These are phyloP conservation scores for Myxozyma kluyveri DNA, from an alignment of 805 yeast genomes.

Conservation along the genomic window DNA sequence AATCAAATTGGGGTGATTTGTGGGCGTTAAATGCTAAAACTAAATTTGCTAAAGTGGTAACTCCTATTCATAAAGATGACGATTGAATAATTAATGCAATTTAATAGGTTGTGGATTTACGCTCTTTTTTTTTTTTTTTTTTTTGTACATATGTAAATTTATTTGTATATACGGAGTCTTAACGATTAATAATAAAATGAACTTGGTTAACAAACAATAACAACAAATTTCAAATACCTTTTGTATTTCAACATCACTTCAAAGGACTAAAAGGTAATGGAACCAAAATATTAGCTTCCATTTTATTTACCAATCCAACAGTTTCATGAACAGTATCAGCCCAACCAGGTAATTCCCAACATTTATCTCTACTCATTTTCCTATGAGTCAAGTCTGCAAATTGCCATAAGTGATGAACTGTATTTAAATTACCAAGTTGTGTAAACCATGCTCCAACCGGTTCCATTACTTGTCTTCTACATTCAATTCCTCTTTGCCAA, in stretches of 20 bases:
- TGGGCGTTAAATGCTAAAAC: constrained; percentile 77
- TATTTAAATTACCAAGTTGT: constrained; percentile 42
- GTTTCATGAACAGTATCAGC: constrained; percentile 47
- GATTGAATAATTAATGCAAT: background rate
- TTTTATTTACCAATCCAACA: constrained; percentile 40
- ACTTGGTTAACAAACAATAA: too few relatives aligned
- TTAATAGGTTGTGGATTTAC: background rate
- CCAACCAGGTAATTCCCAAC: constrained; percentile 49
- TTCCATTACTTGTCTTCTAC: constrained; percentile 48
- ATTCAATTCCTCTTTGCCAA: constrained; percentile 44
- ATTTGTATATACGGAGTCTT: background rate
- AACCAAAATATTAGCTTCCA: constrained; percentile 42
- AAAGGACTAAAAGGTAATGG: constrained; percentile 44
- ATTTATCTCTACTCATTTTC: constrained; percentile 41
- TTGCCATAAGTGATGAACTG: constrained; percentile 47
- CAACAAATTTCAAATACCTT: too few relatives aligned
- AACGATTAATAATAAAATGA: too few relatives aligned
- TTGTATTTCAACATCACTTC: too few relatives aligned
- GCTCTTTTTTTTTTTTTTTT: background rate
- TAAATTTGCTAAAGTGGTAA: constrained; percentile 5
- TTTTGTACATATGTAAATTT: background rate
- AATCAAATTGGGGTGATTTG: constrained; percentile 75
- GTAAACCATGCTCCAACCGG: constrained; percentile 49
- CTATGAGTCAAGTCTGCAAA: constrained; percentile 47
- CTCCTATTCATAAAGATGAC: background rate